A percentile compares a stretch with the other conserved stretches of the same genome.
phyloP scores from a whole-genome alignment of 257 asterid genomes.

The Linaria vulgaris region DNA sequence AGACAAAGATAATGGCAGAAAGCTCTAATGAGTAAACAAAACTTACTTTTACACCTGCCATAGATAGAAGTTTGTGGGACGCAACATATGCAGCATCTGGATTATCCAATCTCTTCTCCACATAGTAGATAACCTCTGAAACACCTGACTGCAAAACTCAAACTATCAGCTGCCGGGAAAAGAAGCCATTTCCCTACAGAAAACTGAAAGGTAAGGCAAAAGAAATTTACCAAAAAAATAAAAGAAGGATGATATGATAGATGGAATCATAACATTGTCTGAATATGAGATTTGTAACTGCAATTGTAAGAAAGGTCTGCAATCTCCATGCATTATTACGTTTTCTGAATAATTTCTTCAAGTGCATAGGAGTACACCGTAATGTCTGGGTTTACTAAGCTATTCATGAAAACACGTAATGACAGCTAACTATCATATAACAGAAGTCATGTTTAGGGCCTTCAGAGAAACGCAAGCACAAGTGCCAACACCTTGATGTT shows the following conservation, averaged over 20 bases:
- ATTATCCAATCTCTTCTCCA: constrained; percentile 69
- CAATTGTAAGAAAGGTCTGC: neutral
- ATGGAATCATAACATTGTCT: neutral
- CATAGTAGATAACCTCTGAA: constrained; percentile 79
- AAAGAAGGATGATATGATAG: neutral
- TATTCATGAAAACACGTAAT: neutral
- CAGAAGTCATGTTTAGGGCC: neutral
- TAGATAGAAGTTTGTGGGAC: constrained; percentile 72
- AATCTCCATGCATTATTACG: constrained; percentile 2
- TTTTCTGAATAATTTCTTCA: neutral
- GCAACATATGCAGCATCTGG: constrained; percentile 66
- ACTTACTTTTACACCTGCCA: constrained; percentile 88
- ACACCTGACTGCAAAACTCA: constrained; percentile 74
- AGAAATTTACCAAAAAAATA: neutral
- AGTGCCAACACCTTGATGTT: too few relatives aligned
- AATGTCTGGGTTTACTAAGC: neutral
- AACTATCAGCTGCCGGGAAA: constrained; percentile 19
- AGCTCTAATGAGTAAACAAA: constrained; percentile 6
- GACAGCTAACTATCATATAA: neutral
- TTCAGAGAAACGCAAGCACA: too few relatives aligned
- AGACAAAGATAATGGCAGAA: constrained; percentile 23
- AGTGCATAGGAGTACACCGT: neutral
- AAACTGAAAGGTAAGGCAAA: constrained; percentile 9
- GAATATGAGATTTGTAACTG: constrained; percentile 1
- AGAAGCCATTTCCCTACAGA: constrained; percentile 3